Conservation (phyloP, 352 stramenopile species). For the Pythium apleroticum region DNA sequence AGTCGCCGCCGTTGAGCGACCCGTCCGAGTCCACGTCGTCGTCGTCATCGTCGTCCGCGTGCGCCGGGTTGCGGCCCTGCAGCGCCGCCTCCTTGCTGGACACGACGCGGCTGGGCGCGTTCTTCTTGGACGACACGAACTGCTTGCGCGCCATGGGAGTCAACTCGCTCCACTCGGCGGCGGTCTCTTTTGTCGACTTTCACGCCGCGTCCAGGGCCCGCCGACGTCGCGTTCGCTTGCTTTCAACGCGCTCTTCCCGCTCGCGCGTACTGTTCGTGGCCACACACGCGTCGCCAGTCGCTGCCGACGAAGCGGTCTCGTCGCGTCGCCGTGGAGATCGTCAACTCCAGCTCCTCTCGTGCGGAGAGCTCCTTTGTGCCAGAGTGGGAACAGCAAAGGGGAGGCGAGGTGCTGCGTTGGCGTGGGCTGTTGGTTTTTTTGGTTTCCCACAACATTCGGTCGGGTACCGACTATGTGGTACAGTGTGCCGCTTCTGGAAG, state of each 20-base stretch:
- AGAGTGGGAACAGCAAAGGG: constrained; percentile 11
- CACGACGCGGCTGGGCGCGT: constrained; percentile 70
- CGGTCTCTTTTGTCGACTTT: constrained; percentile 1
- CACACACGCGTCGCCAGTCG: not conserved
- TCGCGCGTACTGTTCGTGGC: not conserved
- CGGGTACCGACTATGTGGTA: constrained; percentile 18
- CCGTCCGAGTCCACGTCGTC: constrained; percentile 27
- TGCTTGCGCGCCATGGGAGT: constrained; percentile 72
- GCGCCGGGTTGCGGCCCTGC: constrained; percentile 37
- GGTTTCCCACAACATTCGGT: constrained; percentile 17
- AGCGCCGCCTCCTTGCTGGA: constrained; percentile 85
- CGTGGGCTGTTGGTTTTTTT: constrained; percentile 24
- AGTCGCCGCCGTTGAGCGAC: constrained; percentile 25
- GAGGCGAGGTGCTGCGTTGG: constrained; percentile 12
- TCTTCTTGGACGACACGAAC: constrained; percentile 89
- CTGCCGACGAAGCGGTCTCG: not conserved
- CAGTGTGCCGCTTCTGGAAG: constrained; percentile 12
- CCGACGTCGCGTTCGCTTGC: not conserved
- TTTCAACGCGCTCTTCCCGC: not conserved
- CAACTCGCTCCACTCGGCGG: not conserved
- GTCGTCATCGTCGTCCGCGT: constrained; percentile 22
- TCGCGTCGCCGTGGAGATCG: not conserved
- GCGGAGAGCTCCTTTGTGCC: not conserved
- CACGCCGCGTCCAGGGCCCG: not conserved
- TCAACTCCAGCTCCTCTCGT: not conserved